phyloP scores from a whole-genome alignment of 805 yeast species.

The Metschnikowia continentalis region DNA sequence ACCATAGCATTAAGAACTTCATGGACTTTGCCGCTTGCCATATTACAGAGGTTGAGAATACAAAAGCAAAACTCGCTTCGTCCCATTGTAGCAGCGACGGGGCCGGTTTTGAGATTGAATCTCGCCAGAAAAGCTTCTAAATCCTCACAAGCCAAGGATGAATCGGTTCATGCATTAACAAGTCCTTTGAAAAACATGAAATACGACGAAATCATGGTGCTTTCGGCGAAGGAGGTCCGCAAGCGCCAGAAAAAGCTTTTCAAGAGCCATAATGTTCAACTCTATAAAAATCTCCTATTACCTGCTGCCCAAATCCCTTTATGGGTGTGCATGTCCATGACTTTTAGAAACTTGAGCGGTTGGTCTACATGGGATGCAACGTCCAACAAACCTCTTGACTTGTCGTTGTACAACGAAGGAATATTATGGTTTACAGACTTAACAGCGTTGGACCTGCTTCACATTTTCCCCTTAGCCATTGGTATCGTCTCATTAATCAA shows the following conservation, averaged over 20 bases:
- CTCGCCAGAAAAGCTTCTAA: constrained; percentile 46
- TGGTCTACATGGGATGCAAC: constrained; percentile 46
- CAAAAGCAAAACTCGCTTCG: constrained; percentile 67
- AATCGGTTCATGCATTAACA: constrained; percentile 21
- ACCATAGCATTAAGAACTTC: constrained; percentile 62
- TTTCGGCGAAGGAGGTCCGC: constrained; percentile 74
- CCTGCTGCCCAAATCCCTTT: constrained; percentile 84
- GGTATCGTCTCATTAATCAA: constrained; percentile 73
- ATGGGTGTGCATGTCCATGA: constrained; percentile 76
- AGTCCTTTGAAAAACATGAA: constrained; percentile 45
- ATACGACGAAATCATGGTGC: constrained; percentile 71
- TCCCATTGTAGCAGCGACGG: constrained; percentile 69
- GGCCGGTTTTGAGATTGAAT: constrained; percentile 64
- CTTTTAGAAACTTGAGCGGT: constrained; percentile 74
- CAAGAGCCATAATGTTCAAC: constrained; percentile 60
- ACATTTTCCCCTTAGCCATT: constrained; percentile 62
- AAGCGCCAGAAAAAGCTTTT: constrained; percentile 72
- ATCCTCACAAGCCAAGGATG: constrained; percentile 24
- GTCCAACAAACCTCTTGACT: constrained; percentile 46
- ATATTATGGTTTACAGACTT: constrained; percentile 60
- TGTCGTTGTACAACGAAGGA: constrained; percentile 49
- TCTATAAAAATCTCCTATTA: constrained; percentile 73
- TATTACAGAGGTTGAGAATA: constrained; percentile 63
- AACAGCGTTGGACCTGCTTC: constrained; percentile 55
- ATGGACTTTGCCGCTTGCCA: constrained; percentile 75